phyloP scores from a whole-genome alignment of 73 alveolate genomes.

The Breviolum minutum region DNA sequence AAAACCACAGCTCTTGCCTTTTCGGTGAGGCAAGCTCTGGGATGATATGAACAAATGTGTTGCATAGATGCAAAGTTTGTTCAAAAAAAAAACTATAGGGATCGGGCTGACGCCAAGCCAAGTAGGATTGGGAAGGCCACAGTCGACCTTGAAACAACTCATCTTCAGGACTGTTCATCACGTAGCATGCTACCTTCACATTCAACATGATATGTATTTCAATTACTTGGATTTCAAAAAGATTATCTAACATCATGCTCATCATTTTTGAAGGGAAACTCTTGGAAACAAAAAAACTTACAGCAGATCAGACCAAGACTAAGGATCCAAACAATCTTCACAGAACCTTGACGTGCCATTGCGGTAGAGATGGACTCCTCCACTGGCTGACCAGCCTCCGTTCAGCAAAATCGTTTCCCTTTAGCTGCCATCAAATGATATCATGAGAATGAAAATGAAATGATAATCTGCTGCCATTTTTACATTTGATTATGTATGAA shows the following conservation, averaged over 20 bases:
- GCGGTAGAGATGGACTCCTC: constrained; percentile 66
- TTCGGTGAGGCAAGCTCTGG: background rate
- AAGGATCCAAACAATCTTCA: background rate
- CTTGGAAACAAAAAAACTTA: no score
- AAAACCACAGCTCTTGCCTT: constrained; percentile 85
- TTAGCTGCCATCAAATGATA: background rate
- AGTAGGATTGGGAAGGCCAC: constrained; percentile 65
- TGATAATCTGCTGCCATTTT: no score
- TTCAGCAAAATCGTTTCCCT: background rate
- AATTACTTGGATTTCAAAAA: no score
- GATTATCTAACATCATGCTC: no score
- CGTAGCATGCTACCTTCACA: background rate
- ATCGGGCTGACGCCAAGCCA: constrained; percentile 55
- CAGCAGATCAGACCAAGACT: background rate
- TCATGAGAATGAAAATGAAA: no score
- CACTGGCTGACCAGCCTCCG: constrained; percentile 58
- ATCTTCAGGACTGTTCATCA: background rate
- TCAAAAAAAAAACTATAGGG: background rate
- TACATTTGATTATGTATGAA: no score
- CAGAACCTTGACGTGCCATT: constrained; percentile 30
- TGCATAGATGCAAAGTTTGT: background rate
- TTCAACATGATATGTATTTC: background rate
- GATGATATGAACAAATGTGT: background rate
- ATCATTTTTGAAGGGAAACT: no score
- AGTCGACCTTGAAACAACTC: constrained; percentile 1